Base-by-base conservation (phyloP, 495 filamentous ascomycete species). In the Penicillium bovifimosum region DNA sequence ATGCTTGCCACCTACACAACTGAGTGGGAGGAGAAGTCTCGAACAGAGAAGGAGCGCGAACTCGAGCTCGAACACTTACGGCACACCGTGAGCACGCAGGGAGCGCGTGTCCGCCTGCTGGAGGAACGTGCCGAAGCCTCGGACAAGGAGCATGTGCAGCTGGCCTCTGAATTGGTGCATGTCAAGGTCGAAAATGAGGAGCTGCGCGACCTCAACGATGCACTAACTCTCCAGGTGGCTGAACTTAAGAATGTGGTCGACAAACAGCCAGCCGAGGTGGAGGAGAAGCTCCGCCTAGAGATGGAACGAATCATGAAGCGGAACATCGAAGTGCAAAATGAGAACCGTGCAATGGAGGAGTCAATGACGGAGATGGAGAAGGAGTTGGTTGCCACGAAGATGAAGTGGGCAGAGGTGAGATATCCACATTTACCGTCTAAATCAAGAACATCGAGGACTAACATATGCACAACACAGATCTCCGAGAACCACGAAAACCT, bases 361-460 rank as follows among this genome's bases (percentile, higher is more conserved):
- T 85, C 89, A 62, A 82, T 95, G 80, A 80, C 81, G 28, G 93
- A 96, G 50, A 93, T 99, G 80, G 93, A 97, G 76, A 91, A 92
- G 70, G 84, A 86, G 61, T 71, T 99, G 41, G 95, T 99, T 52
- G 80, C 86, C 59, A 91, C 90, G 1, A 99, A 99, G 79, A 89
- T 99, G 90, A 79, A 81, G 58, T 87, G 87, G 74, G 93, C 93
- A 27, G 89, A 96, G 85, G 93, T 96, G 80, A 63, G 56, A 9
- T 29, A 50, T 45, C 16, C 5, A 26, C 32, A 31, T 17, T 29
- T 35, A 24, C 28, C 24, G 1, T 20, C 20, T 9, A 52, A n/a
- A 51, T 27, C 27, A 35, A 18, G 10, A 26, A 2, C 8, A 10
- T 9, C n/a, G 3, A 18, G 41, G 4, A 52, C 47, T 63, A 59